A percentile compares a stretch with the other conserved stretches of the same genome.
Evolutionary conservation across 495 filamentous ascomycete species (phyloP).

Genomic region (Penicillium maclennaniae): DNA sequence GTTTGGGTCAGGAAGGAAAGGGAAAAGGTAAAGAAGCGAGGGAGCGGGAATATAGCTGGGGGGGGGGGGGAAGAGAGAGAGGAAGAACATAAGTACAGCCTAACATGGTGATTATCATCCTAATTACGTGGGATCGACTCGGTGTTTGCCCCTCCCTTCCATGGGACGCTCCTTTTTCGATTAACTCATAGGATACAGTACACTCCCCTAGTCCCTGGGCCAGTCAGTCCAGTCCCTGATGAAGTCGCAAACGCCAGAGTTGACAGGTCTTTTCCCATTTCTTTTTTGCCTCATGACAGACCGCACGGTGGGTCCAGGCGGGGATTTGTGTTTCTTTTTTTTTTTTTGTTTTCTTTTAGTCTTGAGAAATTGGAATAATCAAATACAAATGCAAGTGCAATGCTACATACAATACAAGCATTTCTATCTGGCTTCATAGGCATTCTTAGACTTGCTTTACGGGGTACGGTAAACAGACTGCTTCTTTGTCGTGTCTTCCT

Average conservation of each 20-base stretch:
- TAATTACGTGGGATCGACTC: slow-evolving; percentile 25
- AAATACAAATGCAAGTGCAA: neutral
- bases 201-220: neutral
- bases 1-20: slow-evolving; percentile 14
- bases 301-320: slow-evolving; percentile 3
- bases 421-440: neutral
- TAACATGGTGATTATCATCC: slow-evolving; percentile 1
- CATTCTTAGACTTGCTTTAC: too few species aligned
- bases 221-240: neutral
- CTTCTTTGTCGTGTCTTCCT: too few species aligned
- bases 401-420: neutral
- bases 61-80: too few species aligned
- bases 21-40: slow-evolving; percentile 9
- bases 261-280: slow-evolving; percentile 23
- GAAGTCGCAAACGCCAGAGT: neutral
- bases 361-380: neutral
- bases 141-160: slow-evolving; percentile 24
- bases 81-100: neutral
- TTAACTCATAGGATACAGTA: neutral
- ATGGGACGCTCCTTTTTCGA: neutral
- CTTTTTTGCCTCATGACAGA: slow-evolving; percentile 9
- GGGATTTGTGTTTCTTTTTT: neutral
- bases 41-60: slow-evolving; percentile 10
- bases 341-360: neutral
- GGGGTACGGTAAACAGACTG: too few species aligned